Evolutionary conservation across 1,139 yeast species (phyloP), one percentile per base, ranked within the genome.

Genomic region (Sugiyamaella japonica): DNA sequence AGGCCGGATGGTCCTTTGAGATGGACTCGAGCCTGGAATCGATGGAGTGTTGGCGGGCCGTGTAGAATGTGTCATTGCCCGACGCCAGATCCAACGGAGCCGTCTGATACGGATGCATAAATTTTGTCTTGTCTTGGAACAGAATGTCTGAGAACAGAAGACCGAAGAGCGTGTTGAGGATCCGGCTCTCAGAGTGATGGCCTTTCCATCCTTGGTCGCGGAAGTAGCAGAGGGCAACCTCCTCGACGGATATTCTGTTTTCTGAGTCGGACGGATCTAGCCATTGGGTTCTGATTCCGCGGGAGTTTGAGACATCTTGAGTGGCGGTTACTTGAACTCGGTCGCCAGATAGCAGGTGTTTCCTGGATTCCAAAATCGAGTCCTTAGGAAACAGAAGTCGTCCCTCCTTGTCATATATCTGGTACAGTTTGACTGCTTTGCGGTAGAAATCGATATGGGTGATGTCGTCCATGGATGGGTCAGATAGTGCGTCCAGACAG

Each of bases 181-280:
- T 63, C 2, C 72, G 60, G 48, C 68, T 69, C 54, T 73, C 76
- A 16, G 66, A 68, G 58, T 73, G 76, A 41, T 66, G 66, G 2
- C 76, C 76, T 12, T 57, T 53, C 66, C 68, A 73, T 3, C 72
- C 73, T 10, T 54, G 56, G 5, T 57, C 52, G 4, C 46, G 58
- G 56, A 73, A 73, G 47, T 67, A 61, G 20, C 61, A 57, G 29
- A 73, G 56, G 2, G 74, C 72, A 3, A 67, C 63, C 25, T 63
- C 64, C 55, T 73, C 76, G 1, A 73, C 76, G 1, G 71, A 58
- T 10, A 56, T 52, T 9, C 42, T 41, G 7, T 47, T 45, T 50
- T 53, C 48, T 17, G 23, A 20, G 37, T 32, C 37, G n/a, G 15
- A 31, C 4, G 48, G 52, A 37, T 39, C 53, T 13, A 32, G 23